phyloP scores from a whole-genome alignment of 2,329 filamentous ascomycete genomes.

The Nakataea oryzae region DNA sequence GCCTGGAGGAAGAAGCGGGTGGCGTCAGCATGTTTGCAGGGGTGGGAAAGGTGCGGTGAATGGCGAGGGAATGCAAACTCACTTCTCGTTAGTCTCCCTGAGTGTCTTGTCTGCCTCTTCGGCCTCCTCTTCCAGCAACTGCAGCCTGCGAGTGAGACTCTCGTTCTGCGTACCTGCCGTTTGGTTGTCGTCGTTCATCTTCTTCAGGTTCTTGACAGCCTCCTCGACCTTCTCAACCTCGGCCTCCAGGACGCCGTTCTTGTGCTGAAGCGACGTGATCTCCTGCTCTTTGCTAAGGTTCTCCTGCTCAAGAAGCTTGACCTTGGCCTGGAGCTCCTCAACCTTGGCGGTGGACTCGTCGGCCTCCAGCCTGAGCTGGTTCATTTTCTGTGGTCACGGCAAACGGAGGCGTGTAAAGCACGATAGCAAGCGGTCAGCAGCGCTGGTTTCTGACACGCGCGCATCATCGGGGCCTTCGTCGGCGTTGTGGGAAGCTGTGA shows the following conservation, averaged over 20 bases:
- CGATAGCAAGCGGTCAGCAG: slow-evolving; percentile 5
- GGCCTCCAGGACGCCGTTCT: slow-evolving; percentile 79
- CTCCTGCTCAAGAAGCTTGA: slow-evolving; percentile 88
- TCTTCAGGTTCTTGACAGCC: slow-evolving; percentile 78
- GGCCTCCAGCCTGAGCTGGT: slow-evolving; percentile 84
- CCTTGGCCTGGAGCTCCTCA: slow-evolving; percentile 76
- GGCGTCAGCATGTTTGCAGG: slow-evolving; percentile 8
- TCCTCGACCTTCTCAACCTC: slow-evolving; percentile 91
- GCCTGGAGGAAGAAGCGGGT: slow-evolving; percentile 41
- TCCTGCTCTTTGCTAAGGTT: slow-evolving; percentile 96
- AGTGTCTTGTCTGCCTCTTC: slow-evolving; percentile 94
- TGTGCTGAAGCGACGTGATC: slow-evolving; percentile 91
- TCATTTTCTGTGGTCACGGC: slow-evolving; percentile 64
- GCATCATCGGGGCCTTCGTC: slow-evolving; percentile 2
- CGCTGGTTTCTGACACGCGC: not conserved
- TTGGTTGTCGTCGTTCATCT: slow-evolving; percentile 69
- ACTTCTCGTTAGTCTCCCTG: slow-evolving; percentile 98
- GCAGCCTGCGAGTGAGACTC: slow-evolving; percentile 79
- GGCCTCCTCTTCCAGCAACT: slow-evolving; percentile 95
- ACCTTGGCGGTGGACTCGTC: slow-evolving; percentile 74
- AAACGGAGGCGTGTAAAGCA: not conserved
- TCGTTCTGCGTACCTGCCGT: slow-evolving; percentile 85
- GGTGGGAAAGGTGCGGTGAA: not conserved
- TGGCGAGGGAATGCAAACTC: slow-evolving; percentile 29
- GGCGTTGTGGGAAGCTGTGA: slow-evolving; percentile 10